These are phyloP conservation scores for Pythium folliculosum DNA, from an alignment of 352 stramenopile species.

Conservation along the genomic window DNA sequence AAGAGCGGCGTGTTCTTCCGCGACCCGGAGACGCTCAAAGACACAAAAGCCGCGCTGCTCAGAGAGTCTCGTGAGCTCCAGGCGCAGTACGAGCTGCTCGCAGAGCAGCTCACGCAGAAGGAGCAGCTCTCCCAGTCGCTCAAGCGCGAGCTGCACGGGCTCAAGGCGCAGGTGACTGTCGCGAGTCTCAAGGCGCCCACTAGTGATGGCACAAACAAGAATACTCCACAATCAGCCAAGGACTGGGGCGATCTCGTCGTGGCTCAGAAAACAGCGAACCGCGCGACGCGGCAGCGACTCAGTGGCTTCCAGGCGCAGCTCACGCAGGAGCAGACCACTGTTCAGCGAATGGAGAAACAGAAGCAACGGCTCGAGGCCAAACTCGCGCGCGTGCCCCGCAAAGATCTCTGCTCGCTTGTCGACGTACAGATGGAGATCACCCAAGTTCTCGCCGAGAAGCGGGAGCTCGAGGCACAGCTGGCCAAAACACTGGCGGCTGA, in stretches of 20 bases:
- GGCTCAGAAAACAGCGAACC: constrained; percentile 50
- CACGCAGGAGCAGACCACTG: constrained; percentile 18
- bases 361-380: constrained; percentile 38
- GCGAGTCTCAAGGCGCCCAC: constrained; percentile 13
- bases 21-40: constrained; percentile 50
- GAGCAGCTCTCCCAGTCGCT: constrained; percentile 36
- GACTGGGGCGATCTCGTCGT: constrained; percentile 51
- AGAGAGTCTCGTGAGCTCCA: constrained; percentile 43
- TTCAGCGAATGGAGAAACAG: constrained; percentile 24
- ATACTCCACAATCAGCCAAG: background rate
- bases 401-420: constrained; percentile 50
- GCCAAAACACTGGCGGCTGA: background rate
- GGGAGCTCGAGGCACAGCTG: constrained; percentile 37
- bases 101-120: constrained; percentile 36
- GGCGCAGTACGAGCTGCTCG: constrained; percentile 36
- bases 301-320: constrained; percentile 19
- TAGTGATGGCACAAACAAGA: background rate
- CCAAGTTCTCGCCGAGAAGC: constrained; percentile 47
- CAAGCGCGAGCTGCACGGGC: constrained; percentile 48
- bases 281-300: constrained; percentile 37
- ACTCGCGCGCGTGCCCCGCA: constrained; percentile 38
- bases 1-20: constrained; percentile 54
- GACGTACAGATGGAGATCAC: constrained; percentile 60
- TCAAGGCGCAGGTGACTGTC: constrained; percentile 63
- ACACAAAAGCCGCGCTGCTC: constrained; percentile 39